Evolutionary conservation across 805 yeast species (phyloP), one percentile per base, ranked within the genome.

Genomic region (Pachysolen tannophilus): DNA sequence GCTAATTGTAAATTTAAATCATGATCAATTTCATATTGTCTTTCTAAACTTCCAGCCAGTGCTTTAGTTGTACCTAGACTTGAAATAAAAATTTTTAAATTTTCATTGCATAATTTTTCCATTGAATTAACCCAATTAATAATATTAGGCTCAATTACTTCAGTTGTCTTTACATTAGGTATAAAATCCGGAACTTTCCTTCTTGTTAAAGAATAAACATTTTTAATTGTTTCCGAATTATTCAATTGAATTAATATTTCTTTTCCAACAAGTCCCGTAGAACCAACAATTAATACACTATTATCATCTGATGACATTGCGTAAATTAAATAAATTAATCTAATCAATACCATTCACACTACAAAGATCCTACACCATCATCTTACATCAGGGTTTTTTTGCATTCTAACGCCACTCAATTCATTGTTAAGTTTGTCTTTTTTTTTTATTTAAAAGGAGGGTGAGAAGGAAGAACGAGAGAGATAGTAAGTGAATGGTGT

Each of bases 201-300:
- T 49, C 92, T 69, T 3, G 75, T 54, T 3, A 82, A 43, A 4
- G 85, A 65, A 25, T 56, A 56, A 5, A 80, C 51, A 15, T 62
- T 56, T 2, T 54, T 36, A 26, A 69, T 61, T 3, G 55, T 46
- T 1, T 58, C 39, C 3, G 70, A 54, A 8, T 49, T 41, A 26
- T 56, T 54, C 5, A 73, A 72, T 18, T 55, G 55, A 35, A 63
- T 67, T 35, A 83, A 50, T 40, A 83, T 67, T 17, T 61, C 65
- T 17, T 63, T 46, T 7, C 95, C 96, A 37, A 81, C 78, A 15
- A 84, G 58, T 2, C 95, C 95, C 1, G 95, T 85, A 20, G 87
- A 69, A 2, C 95, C 95, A 29, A 83, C 54, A 11, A 68, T 48
- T 29, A 70, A 57, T 24, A 25, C 13, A 23, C 26, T 26, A 28